Evolutionary conservation across 352 stramenopile genomes (phyloP).

Genomic region (Hyaloperonospora brassicae): DNA sequence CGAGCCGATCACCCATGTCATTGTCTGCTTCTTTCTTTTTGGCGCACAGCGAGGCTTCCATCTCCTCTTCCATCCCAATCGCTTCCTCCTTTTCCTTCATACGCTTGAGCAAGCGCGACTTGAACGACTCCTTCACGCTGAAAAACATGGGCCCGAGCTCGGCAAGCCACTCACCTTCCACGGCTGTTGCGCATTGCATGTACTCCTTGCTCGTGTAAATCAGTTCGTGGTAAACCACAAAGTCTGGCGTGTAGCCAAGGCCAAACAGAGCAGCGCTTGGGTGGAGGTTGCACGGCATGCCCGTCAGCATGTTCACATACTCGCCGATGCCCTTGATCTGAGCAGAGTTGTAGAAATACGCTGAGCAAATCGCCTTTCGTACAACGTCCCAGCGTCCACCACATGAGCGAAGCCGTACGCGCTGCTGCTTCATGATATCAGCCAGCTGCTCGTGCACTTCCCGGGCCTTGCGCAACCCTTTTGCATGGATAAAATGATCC

Average conservation of each 20-base stretch:
- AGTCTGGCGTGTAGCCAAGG: conserved; percentile 98
- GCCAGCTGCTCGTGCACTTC: conserved; percentile 93
- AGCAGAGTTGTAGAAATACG: conserved; percentile 99
- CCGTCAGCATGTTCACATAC: conserved; percentile 99
- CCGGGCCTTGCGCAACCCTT: conserved; percentile 86
- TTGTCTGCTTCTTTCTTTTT: conserved; percentile 21
- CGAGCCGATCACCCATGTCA: conserved; percentile 11
- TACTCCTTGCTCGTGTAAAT: conserved; percentile 99
- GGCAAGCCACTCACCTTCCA: conserved; percentile 98
- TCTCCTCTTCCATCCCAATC: conserved; percentile 80
- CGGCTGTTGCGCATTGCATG: conserved; percentile 97
- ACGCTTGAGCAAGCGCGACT: conserved; percentile 86
- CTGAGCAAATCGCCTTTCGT: conserved; percentile 97
- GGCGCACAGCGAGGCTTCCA: conserved; percentile 31
- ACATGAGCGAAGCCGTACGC: conserved; percentile 84
- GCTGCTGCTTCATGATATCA: conserved; percentile 98
- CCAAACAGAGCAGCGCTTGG: conserved; percentile 96
- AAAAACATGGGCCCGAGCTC: conserved; percentile 99
- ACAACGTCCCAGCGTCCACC: conserved; percentile 94
- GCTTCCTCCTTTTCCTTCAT: conserved; percentile 77
- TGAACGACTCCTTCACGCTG: conserved; percentile 95
- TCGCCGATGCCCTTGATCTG: conserved; percentile 99
- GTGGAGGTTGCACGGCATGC: conserved; percentile 96
- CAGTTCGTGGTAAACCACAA: conserved; percentile 99
- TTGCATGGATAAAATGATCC: conserved; percentile 96